These are phyloP conservation scores for Boletus insuetus DNA, from an alignment of 768 basidiomycete genomes.

Conservation along the genomic window DNA sequence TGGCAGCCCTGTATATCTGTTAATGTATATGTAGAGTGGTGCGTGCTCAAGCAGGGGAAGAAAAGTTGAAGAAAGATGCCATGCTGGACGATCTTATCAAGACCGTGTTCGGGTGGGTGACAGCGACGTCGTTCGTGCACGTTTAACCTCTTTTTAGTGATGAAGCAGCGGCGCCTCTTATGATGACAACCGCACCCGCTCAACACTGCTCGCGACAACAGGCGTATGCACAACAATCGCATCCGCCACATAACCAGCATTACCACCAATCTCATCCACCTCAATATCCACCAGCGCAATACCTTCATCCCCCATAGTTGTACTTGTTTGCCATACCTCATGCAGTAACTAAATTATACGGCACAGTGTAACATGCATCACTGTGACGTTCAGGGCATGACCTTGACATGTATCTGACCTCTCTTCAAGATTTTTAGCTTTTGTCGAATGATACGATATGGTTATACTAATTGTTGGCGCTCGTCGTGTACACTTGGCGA, in stretches of 20 bases:
- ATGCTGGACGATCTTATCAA: constrained; percentile 54
- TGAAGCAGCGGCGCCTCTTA: constrained; percentile 21
- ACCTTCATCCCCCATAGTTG: constrained; percentile 15
- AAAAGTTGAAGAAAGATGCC: constrained; percentile 60
- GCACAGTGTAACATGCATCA: no score
- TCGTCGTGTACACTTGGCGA: no score
- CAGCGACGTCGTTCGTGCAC: not conserved
- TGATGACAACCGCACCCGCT: constrained; percentile 4
- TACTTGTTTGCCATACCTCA: not conserved
- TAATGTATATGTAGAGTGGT: constrained; percentile 31
- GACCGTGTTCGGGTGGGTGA: constrained; percentile 49
- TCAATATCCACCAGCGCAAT: constrained; percentile 14
- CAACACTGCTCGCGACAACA: constrained; percentile 13
- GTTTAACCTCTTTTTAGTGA: constrained; percentile 18
- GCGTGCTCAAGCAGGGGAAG: constrained; percentile 48
- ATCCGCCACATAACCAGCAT: constrained; percentile 8
- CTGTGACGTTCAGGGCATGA: no score
- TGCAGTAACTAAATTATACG: no score
- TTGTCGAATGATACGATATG: no score
- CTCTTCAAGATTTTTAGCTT: no score
- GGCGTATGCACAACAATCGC: constrained; percentile 4
- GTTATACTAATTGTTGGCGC: no score
- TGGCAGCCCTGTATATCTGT: not conserved
- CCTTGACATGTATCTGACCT: no score
- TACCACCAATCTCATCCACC: constrained; percentile 8